A percentile compares a stretch with the other conserved stretches of the same genome.
Conservation (phyloP, 768 basidiomycete genomes). For the Dioszegia crocea region DNA sequence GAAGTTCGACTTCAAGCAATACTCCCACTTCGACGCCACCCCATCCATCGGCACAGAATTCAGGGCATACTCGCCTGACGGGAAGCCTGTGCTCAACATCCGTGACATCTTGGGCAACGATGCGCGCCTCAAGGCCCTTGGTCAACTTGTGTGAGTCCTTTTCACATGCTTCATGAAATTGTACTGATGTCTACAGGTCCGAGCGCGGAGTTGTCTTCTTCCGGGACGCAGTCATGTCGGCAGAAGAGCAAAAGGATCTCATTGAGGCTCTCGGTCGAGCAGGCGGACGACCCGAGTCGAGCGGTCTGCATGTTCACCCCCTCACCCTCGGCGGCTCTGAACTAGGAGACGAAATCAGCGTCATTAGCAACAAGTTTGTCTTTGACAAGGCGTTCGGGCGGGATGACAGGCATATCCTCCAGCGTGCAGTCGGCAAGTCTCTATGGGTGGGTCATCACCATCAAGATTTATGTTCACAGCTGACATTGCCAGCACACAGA, state of each 20-base stretch:
- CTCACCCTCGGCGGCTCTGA: slow-evolving; percentile 56
- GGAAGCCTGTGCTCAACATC: slow-evolving; percentile 19
- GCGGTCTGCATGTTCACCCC: slow-evolving; percentile 60
- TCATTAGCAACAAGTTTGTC: slow-evolving; percentile 54
- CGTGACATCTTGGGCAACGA: slow-evolving; percentile 23
- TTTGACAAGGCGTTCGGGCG: slow-evolving; percentile 22
- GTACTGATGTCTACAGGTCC: slow-evolving; percentile 31
- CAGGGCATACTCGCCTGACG: slow-evolving; percentile 24
- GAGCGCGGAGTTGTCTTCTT: slow-evolving; percentile 65
- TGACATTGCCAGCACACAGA: slow-evolving; percentile 54
- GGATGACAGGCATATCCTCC: slow-evolving; percentile 9
- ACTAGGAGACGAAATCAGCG: slow-evolving; percentile 57
- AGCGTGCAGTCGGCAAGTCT: slow-evolving; percentile 40
- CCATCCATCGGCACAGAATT: slow-evolving; percentile 60
- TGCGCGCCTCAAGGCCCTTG: slow-evolving; percentile 24
- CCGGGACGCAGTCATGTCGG: slow-evolving; percentile 53
- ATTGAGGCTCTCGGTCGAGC: slow-evolving; percentile 53
- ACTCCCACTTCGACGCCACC: slow-evolving; percentile 48
- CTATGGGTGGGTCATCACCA: slow-evolving; percentile 21
- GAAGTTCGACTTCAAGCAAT: slow-evolving; percentile 22
- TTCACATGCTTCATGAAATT: not conserved
- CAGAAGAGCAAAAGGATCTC: slow-evolving; percentile 58
- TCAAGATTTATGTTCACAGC: not conserved
- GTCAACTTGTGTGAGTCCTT: slow-evolving; percentile 31
- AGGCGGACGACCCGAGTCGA: slow-evolving; percentile 54